Evolutionary conservation across 352 stramenopile genomes (phyloP).

Genomic region (Phytopythium ostracodes): DNA sequence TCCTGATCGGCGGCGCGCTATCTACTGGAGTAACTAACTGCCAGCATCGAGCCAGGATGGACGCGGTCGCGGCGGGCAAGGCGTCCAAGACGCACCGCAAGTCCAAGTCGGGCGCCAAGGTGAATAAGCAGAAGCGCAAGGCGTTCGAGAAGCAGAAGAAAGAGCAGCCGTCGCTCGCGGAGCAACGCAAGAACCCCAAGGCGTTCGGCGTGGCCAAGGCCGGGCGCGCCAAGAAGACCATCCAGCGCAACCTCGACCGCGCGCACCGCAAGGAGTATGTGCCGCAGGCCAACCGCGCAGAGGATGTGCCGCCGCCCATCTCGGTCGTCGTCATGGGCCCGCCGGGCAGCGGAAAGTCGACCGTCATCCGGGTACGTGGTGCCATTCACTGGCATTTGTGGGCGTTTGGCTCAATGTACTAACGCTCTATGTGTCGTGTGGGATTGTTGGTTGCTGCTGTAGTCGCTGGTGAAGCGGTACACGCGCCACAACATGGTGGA

Average conservation of each 20-base stretch:
- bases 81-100: constrained; percentile 75
- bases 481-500: constrained; percentile 97
- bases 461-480: constrained; percentile 98
- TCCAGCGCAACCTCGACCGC: constrained; percentile 98
- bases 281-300: constrained; percentile 72
- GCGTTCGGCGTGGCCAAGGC: constrained; percentile 98
- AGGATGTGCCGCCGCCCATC: constrained; percentile 90
- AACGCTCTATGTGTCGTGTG: not conserved
- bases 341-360: constrained; percentile 96
- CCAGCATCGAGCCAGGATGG: constrained; percentile 17
- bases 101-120: constrained; percentile 87
- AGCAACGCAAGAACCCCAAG: constrained; percentile 95
- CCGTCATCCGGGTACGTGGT: constrained; percentile 87
- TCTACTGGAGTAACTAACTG: no score
- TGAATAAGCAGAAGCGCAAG: constrained; percentile 94
- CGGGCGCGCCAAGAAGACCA: constrained; percentile 91
- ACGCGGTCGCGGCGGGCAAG: constrained; percentile 27
- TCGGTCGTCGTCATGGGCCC: constrained; percentile 98
- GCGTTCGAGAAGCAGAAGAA: constrained; percentile 84
- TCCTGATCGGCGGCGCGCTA: no score
- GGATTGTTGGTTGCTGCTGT: not conserved
- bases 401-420: no score
- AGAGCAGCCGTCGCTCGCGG: constrained; percentile 73
- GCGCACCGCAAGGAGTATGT: constrained; percentile 98
- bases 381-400: no score